Evolutionary conservation across 2,329 filamentous ascomycete species (phyloP).

Genomic region (Diaporthe sp.): DNA sequence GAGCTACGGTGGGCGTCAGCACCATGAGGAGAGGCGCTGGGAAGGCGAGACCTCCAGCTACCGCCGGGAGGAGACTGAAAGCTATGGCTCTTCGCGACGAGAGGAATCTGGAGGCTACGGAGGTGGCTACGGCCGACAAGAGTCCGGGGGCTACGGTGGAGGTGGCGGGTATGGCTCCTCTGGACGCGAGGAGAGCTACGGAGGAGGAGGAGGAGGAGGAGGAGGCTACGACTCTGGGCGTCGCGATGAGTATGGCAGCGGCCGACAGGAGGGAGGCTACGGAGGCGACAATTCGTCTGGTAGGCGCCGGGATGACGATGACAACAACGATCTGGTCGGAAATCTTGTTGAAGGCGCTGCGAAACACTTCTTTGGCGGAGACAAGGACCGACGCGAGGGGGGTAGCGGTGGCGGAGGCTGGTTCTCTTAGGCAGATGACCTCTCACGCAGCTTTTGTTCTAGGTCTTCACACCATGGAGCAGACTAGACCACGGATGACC

Average conservation of each 20-base stretch:
- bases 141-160: slow-evolving; percentile 29
- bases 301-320: slow-evolving; percentile 34
- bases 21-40: slow-evolving; percentile 65
- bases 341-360: slow-evolving; percentile 14
- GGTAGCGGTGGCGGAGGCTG: slow-evolving; percentile 32
- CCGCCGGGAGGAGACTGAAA: slow-evolving; percentile 42
- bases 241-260: slow-evolving; percentile 1
- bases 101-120: slow-evolving; percentile 34
- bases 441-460: slow-evolving; percentile 13
- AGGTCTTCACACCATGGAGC: neutral
- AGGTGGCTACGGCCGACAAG: slow-evolving; percentile 33
- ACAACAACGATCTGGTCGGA: slow-evolving; percentile 29
- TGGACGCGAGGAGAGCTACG: slow-evolving; percentile 30
- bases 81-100: slow-evolving; percentile 35
- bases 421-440: slow-evolving; percentile 30
- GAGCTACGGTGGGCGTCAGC: slow-evolving; percentile 66
- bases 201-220: slow-evolving; percentile 20
- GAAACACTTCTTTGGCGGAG: slow-evolving; percentile 26
- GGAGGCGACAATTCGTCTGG: slow-evolving; percentile 25
- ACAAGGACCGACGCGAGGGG: slow-evolving; percentile 33
- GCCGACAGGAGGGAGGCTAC: slow-evolving; percentile 13
- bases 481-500: neutral
- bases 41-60: slow-evolving; percentile 41
- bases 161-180: neutral
- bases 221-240: neutral